Evolutionary conservation across 2,329 filamentous ascomycete species (phyloP).

Genomic region (Fusarium dlaminii): DNA sequence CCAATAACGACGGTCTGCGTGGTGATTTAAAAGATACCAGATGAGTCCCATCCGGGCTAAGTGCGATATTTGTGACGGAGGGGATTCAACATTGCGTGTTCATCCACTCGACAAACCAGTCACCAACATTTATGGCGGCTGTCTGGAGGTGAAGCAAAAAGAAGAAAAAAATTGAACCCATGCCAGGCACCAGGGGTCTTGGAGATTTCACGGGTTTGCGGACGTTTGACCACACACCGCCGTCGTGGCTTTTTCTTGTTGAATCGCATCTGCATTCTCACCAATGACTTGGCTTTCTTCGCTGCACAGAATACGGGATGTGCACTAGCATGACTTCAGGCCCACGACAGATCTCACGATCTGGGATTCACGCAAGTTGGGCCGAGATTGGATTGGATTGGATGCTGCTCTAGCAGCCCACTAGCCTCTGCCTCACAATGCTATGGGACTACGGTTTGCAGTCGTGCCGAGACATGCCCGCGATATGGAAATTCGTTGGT

Average conservation of each 20-base stretch:
- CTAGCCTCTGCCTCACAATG: slow-evolving; percentile 6
- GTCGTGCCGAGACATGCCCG: slow-evolving; percentile 37
- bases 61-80: slow-evolving; percentile 2
- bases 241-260: slow-evolving; percentile 22
- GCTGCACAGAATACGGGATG: slow-evolving; percentile 30
- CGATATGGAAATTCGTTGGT: neutral
- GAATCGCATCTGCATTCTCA: slow-evolving; percentile 4
- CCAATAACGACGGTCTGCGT: slow-evolving; percentile 14
- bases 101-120: slow-evolving; percentile 10
- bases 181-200: slow-evolving; percentile 20
- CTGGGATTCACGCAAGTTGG: slow-evolving; percentile 32
- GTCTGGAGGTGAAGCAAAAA: slow-evolving; percentile 5
- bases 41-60: neutral
- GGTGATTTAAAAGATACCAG: neutral
- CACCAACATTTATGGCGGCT: slow-evolving; percentile 19
- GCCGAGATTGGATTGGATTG: slow-evolving; percentile 27
- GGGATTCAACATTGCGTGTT: slow-evolving; percentile 11
- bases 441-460: slow-evolving; percentile 15
- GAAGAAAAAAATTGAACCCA: neutral
- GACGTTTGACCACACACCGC: slow-evolving; percentile 29
- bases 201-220: slow-evolving; percentile 28
- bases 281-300: slow-evolving; percentile 23
- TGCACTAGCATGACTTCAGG: slow-evolving; percentile 31
- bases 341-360: slow-evolving; percentile 36
- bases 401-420: slow-evolving; percentile 11